Evolutionary conservation across 2,329 filamentous ascomycete species (phyloP).

Genomic region (Cladosporium sp.): DNA sequence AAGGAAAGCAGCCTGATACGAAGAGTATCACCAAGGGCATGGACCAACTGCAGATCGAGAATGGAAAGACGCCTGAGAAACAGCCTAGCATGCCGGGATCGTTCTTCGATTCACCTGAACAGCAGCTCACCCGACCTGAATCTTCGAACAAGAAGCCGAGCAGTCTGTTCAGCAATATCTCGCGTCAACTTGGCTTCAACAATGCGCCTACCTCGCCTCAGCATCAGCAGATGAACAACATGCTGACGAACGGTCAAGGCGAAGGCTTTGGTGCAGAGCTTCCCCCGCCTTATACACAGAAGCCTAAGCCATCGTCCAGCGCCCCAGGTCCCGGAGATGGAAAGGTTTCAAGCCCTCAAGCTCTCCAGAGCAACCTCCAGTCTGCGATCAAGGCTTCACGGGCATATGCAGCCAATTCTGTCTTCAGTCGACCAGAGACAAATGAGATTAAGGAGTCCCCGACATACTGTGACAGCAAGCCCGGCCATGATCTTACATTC

Average conservation of each 20-base stretch:
- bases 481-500: slow-evolving; percentile 72
- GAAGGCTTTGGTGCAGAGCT: slow-evolving; percentile 25
- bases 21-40: slow-evolving; percentile 13
- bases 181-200: slow-evolving; percentile 69
- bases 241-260: slow-evolving; percentile 30
- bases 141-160: slow-evolving; percentile 45
- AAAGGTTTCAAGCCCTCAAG: slow-evolving; percentile 43
- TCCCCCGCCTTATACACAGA: slow-evolving; percentile 39
- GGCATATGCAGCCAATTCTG: slow-evolving; percentile 68
- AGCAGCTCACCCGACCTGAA: slow-evolving; percentile 8
- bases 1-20: slow-evolving; percentile 6
- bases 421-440: slow-evolving; percentile 74
- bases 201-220: slow-evolving; percentile 22
- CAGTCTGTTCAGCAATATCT: slow-evolving; percentile 69
- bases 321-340: slow-evolving; percentile 30
- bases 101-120: slow-evolving; percentile 63
- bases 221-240: slow-evolving; percentile 33
- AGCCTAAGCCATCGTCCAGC: slow-evolving; percentile 28
- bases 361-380: slow-evolving; percentile 68
- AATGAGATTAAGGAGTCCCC: slow-evolving; percentile 74
- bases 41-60: slow-evolving; percentile 14
- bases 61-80: slow-evolving; percentile 26
- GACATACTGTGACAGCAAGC: slow-evolving; percentile 80
- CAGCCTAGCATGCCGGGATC: slow-evolving; percentile 68
- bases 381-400: slow-evolving; percentile 79